phyloP scores from a whole-genome alignment of 2,329 filamentous ascomycete species.

The Cadophora sp. region DNA sequence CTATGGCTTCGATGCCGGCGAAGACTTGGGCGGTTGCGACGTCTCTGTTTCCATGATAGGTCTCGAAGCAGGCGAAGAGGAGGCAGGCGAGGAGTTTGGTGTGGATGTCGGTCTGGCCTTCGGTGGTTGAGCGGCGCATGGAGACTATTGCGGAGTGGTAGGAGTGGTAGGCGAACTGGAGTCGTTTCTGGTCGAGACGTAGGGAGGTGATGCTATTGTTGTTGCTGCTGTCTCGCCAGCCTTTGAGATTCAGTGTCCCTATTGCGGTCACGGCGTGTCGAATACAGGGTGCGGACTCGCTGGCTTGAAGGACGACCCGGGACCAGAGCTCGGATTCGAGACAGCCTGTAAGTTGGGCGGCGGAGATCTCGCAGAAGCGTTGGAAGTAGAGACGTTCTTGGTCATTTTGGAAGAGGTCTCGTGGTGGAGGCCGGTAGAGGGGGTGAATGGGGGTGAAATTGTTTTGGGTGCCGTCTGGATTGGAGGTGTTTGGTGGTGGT shows the following conservation, averaged over 20 bases:
- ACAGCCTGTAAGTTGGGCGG: conserved; percentile 25
- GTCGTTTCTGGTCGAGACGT: conserved; percentile 2
- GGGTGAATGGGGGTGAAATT: not conserved
- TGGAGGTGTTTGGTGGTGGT: not conserved
- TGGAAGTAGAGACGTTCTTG: conserved; percentile 32
- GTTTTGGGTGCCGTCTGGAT: not conserved
- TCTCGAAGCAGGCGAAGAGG: conserved; percentile 25
- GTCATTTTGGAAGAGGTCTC: conserved; percentile 21
- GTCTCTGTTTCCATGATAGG: conserved; percentile 18
- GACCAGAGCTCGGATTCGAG: conserved; percentile 27
- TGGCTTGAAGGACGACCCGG: conserved; percentile 29
- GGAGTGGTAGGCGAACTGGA: conserved; percentile 21
- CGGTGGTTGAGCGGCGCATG: not conserved
- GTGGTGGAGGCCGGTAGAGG: not conserved
- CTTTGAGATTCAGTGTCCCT: conserved; percentile 25
- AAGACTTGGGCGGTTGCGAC: conserved; percentile 1
- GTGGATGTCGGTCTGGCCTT: not conserved
- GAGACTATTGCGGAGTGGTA: conserved; percentile 17
- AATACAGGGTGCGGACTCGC: conserved; percentile 25
- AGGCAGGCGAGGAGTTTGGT: conserved; percentile 24
- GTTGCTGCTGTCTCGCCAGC: not conserved
- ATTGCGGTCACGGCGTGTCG: conserved; percentile 32
- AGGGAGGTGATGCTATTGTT: not conserved
- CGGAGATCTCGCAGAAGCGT: conserved; percentile 28
- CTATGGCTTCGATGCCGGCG: conserved; percentile 19